A percentile compares a stretch with the other conserved stretches of the same genome.
phyloP scores from a whole-genome alignment of 805 yeast species.

The Helenozyma baotianmanensis region DNA sequence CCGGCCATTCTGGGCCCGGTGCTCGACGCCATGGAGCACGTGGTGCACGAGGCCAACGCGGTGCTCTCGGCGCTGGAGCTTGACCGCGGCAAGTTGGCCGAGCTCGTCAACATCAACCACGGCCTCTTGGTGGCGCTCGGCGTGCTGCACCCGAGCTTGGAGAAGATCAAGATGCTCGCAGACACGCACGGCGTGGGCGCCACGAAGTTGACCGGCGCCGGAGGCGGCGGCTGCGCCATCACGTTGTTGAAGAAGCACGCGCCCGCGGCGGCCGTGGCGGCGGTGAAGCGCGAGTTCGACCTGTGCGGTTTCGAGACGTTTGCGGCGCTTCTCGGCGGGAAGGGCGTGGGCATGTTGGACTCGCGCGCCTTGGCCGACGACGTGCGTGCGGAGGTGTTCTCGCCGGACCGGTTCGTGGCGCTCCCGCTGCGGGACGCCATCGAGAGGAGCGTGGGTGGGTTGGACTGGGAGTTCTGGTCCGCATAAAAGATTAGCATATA shows the following conservation, averaged over 20 bases:
- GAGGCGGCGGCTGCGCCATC: slow-evolving; percentile 98
- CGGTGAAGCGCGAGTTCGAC: slow-evolving; percentile 33
- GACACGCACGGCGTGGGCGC: slow-evolving; percentile 68
- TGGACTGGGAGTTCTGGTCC: slow-evolving; percentile 64
- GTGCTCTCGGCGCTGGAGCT: slow-evolving; percentile 52
- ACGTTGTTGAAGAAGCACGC: slow-evolving; percentile 60
- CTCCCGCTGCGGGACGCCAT: slow-evolving; percentile 43
- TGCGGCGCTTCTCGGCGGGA: slow-evolving; percentile 82
- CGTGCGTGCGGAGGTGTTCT: slow-evolving; percentile 16
- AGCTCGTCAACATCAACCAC: slow-evolving; percentile 77
- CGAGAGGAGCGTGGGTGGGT: slow-evolving; percentile 44
- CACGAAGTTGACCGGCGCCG: slow-evolving; percentile 96
- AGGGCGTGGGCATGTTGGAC: slow-evolving; percentile 65
- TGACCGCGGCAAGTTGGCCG: slow-evolving; percentile 45
- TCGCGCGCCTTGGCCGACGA: slow-evolving; percentile 7
- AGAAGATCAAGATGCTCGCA: slow-evolving; percentile 61
- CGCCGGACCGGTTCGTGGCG: slow-evolving; percentile 31
- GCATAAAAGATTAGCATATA: no score
- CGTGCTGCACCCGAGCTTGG: slow-evolving; percentile 91
- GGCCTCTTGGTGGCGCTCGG: slow-evolving; percentile 82
- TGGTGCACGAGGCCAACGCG: slow-evolving; percentile 69
- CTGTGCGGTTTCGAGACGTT: slow-evolving; percentile 64
- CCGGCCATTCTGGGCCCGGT: slow-evolving; percentile 56
- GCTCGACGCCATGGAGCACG: slow-evolving; percentile 68
- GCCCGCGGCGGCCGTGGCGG: slow-evolving; percentile 28